These are phyloP conservation scores for Gigaspora rosea DNA, from an alignment of 192 early-diverging fungal species.

Conservation along the genomic window DNA sequence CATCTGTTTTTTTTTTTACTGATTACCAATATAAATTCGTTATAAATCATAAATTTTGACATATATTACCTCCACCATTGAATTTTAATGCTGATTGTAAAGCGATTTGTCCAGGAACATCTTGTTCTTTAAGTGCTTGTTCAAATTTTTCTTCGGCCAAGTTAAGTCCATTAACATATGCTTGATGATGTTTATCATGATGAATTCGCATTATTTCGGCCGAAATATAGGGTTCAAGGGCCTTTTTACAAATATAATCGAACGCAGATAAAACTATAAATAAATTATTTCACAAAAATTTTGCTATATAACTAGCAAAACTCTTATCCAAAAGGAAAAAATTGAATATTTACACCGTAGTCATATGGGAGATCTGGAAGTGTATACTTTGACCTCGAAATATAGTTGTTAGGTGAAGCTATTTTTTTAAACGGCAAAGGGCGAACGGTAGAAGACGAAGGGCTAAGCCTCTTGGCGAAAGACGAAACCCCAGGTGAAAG, in stretches of 20 bases:
- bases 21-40: background rate
- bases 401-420: background rate
- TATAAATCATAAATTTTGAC: background rate
- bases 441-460: too few relatives aligned
- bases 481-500: too few relatives aligned
- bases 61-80: constrained; percentile 79
- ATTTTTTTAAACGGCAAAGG: too few relatives aligned
- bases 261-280: background rate
- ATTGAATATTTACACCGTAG: constrained; percentile 60
- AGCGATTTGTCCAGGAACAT: constrained; percentile 73
- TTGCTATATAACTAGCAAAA: too few relatives aligned
- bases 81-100: constrained; percentile 85
- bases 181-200: constrained; percentile 92
- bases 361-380: constrained; percentile 86
- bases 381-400: constrained; percentile 67
- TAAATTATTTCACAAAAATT: background rate
- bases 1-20: too few relatives aligned
- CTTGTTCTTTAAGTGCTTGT: constrained; percentile 65
- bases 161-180: constrained; percentile 88
- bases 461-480: too few relatives aligned
- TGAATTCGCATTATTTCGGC: constrained; percentile 94
- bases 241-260: constrained; percentile 41
- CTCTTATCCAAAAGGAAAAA: background rate
- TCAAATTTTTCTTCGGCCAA: constrained; percentile 89
- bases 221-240: constrained; percentile 91